Evolutionary conservation across 257 asterid species (phyloP), one percentile per base, ranked within the genome.

Genomic region (Linderniella brevidens): DNA sequence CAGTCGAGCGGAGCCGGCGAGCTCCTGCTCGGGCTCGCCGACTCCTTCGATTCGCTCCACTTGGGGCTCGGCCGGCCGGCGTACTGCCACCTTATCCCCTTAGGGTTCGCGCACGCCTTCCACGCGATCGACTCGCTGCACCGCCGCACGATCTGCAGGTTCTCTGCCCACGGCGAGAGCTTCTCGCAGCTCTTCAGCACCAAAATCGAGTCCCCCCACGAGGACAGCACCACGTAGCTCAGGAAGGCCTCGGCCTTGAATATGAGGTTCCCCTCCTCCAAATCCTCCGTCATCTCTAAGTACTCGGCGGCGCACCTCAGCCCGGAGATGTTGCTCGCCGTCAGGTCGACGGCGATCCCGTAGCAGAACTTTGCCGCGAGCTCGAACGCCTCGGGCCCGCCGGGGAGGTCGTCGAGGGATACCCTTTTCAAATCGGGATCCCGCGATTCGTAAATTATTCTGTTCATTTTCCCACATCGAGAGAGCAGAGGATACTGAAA

Each of bases 71-170:
- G 66, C 53, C 64, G 71, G 11, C 95, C 95, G 0, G 97, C 83
- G 37, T 83, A 83, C 11, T 80, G 98, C 98, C 98, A 88, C 60
- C 73, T 68, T 50, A 88, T 88, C 1, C 98, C 98, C 52, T 84
- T 88, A 0, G 98, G 98, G 49, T 88, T 88, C 1, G 98, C 92
- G 48, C 98, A 84, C 40, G 98, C 93, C 54, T 88, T 88, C 98
- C 95, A 88, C 0, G 98, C 98, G 12, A 88, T 88, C 0, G 98
- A 88, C 62, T 88, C 98, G 32, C 98, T 78, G 50, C 94, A 88
- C 50, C 95, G 67, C 16, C 98, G 48, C 5, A 88, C 95, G 18
- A 88, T 84, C 18, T 88, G 98, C 60, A 88, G 94, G 41, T 84
- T 84, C 55, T 88, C 95, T 0, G 98, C 93, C 98, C 98, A 88